Base-by-base conservation (phyloP, 441 rosid species). In the Gossypium schwendimanii region DNA sequence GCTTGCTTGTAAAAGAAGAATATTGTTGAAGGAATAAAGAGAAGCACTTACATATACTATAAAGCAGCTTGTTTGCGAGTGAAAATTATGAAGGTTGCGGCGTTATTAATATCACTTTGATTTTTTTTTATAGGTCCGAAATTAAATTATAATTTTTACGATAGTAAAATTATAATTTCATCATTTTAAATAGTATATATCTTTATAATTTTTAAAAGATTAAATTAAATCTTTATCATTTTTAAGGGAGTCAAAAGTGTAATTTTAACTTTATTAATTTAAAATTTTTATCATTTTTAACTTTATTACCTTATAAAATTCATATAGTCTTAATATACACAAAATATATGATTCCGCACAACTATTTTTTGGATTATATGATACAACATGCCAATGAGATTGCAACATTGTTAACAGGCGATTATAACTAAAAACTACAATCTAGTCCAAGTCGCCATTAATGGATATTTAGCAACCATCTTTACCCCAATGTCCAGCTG, bases 351-450 rank as follows among this genome's bases (percentile, higher is more conserved):
- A 52, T 53, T 53, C 49, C 0, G 20, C 23, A 53, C 18, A 7
- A 9, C 24, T 18, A 15, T 53, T 53, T 17, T 6, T 53, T 53
- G 58, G 24, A 53, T 53, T 7, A 53, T 6, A 3, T 5, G 55
- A 18, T 18, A 2, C 39, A n/a, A 24, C 18, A 52, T n/a, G n/a
- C 14, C 61, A 49, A 2, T 0, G 4, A 17, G 18, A 31, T 15
- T 26, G 28, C 9, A 52, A 24, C 73, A 39, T 23, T 31, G 73
- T 54, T 8, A n/a, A 9, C 74, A 44, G 64, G 53, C 74, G 74
- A 71, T 59, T 0, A 0, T n/a, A n/a, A 7, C 74, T 71, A 58
- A 45, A 26, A 70, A 71, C 36, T n/a, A 6, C 18, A 23, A 6
- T 63, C 66, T 59, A 26, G 67, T 59, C 45, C 15, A 0, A 4